Base-by-base conservation (phyloP, 2,329 filamentous ascomycete species). In the Lachnellula occidentalis region DNA sequence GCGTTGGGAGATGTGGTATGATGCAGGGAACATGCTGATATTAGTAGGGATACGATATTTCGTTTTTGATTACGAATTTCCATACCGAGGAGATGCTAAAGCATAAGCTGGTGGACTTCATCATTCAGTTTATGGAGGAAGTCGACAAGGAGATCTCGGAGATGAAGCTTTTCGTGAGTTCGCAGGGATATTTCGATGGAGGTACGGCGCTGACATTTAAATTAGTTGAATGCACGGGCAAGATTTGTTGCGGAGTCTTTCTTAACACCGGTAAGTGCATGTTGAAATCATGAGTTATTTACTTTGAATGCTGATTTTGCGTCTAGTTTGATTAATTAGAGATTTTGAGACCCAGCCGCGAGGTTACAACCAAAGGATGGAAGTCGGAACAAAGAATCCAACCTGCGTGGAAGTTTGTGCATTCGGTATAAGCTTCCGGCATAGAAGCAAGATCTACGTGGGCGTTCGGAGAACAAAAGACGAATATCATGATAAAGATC, bases 91-190 rank as follows among this genome's bases (percentile, higher is more conserved):
- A 95, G 71, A 96, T 99, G 91, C 73, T 97, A 70, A 97, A 97
- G 79, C 92, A 99, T 72, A 97, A 99, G 78, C 80, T 99, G 64
- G 95, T 99, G 34, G 94, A 99, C 72, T 99, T 99, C 69, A 95
- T 99, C 64, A 96, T 99, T 62, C 87, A 97, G 69, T 99, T 99
- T 69, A 97, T 99, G 92, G 92, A 99, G 73, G 94, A 99, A 72
- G 95, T 99, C 4, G 95, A 99, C 73, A 99, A 99, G 79, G 94
- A 99, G 74, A 99, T 99, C 57, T 97, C 94, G 3, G 95, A 99
- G 76, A 97, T 99, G 94, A 99, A 99, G 81, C 87, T 99, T 67
- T 99, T 99, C 74, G 92, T 96, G 81, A 64, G 90, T 78, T 43
- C 34, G 46, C n/a, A 43, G n/a, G 2, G 9, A 19, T 19, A 2